Conservation (phyloP, 2,329 filamentous ascomycete genomes). For the Fusarium longipes region DNA sequence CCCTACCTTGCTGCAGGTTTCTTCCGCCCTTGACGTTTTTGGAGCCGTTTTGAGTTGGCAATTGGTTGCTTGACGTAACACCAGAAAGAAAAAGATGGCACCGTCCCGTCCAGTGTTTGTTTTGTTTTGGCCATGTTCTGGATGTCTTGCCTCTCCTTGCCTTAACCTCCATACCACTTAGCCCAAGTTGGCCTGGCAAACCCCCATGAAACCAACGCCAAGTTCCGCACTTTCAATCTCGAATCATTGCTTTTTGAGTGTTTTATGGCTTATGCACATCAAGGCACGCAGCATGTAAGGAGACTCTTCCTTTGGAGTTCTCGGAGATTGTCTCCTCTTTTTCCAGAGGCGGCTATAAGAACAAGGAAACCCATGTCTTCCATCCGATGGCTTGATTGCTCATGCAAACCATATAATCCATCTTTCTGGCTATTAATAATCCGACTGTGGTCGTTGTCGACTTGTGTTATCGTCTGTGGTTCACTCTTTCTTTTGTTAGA, state of each 20-base stretch:
- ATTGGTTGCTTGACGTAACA: constrained; percentile 27
- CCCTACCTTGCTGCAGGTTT: constrained; percentile 39
- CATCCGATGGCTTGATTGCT: constrained; percentile 14
- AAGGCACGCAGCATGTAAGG: constrained; percentile 38
- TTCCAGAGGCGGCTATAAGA: constrained; percentile 27
- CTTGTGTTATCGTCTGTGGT: constrained; percentile 10
- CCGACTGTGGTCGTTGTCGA: constrained; percentile 7
- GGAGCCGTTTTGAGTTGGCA: constrained; percentile 13
- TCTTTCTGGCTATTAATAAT: constrained; percentile 4
- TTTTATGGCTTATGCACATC: constrained; percentile 16
- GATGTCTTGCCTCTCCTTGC: constrained; percentile 45
- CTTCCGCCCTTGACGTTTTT: constrained; percentile 39
- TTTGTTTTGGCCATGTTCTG: constrained; percentile 35
- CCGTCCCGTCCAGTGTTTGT: constrained; percentile 21
- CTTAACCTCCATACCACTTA: constrained; percentile 41
- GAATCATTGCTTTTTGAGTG: constrained; percentile 33
- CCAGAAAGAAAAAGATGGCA: constrained; percentile 6
- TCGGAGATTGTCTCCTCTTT: constrained; percentile 18
- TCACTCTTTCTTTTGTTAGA: constrained; percentile 31
- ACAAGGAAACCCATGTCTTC: constrained; percentile 28
- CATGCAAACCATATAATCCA: constrained; percentile 17
- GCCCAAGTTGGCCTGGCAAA: constrained; percentile 40
- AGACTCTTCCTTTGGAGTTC: constrained; percentile 20
- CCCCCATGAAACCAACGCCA: constrained; percentile 27
- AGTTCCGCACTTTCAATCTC: constrained; percentile 30